Evolutionary conservation across 768 basidiomycete species (phyloP).

Genomic region (Lactarius indigo): DNA sequence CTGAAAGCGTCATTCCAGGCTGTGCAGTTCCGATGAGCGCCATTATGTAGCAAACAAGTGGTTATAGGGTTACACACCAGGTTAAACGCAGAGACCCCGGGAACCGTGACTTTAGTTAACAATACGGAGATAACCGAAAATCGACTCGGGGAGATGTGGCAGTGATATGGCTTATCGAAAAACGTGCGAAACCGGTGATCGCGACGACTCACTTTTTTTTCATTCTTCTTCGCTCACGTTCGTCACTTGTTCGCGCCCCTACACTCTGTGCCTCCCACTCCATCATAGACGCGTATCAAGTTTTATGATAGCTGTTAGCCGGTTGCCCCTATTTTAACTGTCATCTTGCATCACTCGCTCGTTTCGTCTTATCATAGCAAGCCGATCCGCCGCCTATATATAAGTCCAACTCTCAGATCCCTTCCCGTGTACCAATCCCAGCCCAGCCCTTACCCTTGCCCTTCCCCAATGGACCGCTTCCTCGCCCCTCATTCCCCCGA

Average conservation of each 20-base stretch:
- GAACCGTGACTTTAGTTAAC: background rate
- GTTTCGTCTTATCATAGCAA: background rate
- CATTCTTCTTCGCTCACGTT: constrained; percentile 15
- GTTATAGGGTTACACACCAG: background rate
- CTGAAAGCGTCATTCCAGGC: constrained; percentile 1
- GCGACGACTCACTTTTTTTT: background rate
- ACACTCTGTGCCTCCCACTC: background rate
- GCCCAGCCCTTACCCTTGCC: background rate
- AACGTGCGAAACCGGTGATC: constrained; percentile 23
- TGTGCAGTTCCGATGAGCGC: background rate
- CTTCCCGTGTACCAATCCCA: background rate
- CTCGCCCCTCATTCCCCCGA: constrained; percentile 72
- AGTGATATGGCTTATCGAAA: constrained; percentile 10
- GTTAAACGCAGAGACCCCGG: constrained; percentile 3
- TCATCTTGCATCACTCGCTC: background rate
- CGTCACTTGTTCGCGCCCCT: constrained; percentile 11
- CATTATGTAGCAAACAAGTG: constrained; percentile 2
- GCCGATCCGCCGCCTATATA: background rate
- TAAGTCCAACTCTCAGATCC: constrained; percentile 8
- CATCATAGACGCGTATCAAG: constrained; percentile 5
- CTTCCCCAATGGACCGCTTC: constrained; percentile 57
- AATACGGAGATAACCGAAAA: background rate
- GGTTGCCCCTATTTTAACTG: background rate
- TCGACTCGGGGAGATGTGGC: background rate
- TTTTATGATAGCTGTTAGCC: background rate